Percentiles rank a stretch among this genome's conserved stretches.
Evolutionary conservation across 768 basidiomycete genomes (phyloP).

Genomic region (Lactarius deliciosus): DNA sequence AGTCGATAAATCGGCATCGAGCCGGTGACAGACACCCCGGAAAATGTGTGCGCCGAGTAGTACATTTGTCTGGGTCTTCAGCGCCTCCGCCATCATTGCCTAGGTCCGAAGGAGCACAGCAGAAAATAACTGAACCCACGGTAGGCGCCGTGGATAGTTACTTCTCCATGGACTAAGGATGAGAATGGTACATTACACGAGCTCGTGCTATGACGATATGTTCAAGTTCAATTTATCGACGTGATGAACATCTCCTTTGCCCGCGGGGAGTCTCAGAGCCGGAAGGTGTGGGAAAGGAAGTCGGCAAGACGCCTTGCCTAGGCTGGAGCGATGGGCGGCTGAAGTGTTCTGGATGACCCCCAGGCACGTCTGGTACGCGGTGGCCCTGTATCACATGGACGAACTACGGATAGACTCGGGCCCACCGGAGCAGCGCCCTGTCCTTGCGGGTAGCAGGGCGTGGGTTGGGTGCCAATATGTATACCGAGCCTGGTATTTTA

Average conservation of each 20-base stretch:
- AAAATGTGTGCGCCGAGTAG: background rate
- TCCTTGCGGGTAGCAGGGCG: background rate
- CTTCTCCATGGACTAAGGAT: background rate
- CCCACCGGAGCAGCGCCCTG: background rate
- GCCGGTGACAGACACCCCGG: background rate
- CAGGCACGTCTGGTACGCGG: background rate
- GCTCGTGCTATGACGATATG: background rate
- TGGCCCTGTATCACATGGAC: background rate
- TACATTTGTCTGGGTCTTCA: background rate
- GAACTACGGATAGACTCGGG: background rate
- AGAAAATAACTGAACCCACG: background rate
- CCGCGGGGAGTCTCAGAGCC: too few species aligned
- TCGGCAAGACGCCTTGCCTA: background rate
- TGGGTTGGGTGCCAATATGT: background rate
- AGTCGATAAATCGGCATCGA: background rate
- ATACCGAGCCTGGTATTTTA: background rate
- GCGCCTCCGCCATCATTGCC: background rate
- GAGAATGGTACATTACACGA: background rate
- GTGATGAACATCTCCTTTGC: background rate
- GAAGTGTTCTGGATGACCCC: background rate
- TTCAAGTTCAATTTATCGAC: too few species aligned
- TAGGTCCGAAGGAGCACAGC: background rate
- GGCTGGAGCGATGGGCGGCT: background rate
- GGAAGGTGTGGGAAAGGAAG: background rate
- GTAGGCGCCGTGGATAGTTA: background rate